Conservation (phyloP, 257 asterid genomes). For the Jasminum sambac region DNA sequence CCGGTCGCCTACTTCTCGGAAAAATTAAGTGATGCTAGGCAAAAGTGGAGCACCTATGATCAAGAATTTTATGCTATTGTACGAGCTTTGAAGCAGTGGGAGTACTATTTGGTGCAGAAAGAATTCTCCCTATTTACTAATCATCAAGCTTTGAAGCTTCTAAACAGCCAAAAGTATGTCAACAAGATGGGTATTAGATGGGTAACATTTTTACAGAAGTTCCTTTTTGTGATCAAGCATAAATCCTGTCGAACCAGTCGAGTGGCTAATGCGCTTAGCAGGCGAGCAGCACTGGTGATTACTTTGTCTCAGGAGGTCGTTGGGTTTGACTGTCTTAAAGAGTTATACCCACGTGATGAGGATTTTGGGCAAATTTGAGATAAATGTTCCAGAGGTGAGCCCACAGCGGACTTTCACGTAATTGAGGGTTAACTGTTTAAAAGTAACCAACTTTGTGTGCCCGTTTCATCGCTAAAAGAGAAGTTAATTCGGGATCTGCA, state of each 20-base stretch:
- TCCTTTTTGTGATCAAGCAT: not conserved
- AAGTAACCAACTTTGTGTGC: not conserved
- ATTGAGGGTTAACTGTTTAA: not conserved
- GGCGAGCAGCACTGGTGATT: not conserved
- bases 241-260: not conserved
- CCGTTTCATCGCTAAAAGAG: not conserved
- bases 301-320: not conserved
- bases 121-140: no score
- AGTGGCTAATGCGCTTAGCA: not conserved
- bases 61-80: no score
- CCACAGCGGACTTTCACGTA: no score
- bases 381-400: not conserved
- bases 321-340: not conserved
- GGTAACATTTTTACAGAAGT: not conserved
- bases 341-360: not conserved
- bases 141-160: slow-evolving; percentile 1
- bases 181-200: not conserved
- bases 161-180: not conserved
- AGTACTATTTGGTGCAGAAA: no score
- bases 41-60: not conserved
- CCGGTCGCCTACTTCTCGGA: not conserved
- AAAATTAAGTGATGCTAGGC: not conserved
- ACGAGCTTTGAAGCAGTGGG: not conserved
- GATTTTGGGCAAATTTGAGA: no score
- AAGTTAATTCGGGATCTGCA: not conserved